Base-by-base conservation (phyloP, 192 early-diverging fungal species). In the Coemansia sp. region DNA sequence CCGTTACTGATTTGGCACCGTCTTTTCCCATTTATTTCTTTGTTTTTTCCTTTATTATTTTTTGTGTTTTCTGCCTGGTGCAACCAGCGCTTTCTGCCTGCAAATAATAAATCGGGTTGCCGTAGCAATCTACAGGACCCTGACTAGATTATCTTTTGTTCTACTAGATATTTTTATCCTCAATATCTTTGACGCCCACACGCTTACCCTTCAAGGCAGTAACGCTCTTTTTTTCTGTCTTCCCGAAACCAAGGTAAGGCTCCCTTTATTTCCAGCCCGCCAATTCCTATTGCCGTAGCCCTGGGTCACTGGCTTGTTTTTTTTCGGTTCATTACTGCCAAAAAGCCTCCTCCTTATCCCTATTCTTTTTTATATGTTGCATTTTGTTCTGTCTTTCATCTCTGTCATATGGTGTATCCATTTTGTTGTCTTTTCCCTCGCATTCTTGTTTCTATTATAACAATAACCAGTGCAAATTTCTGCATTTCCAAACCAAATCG, bases 181-280 rank as follows among this genome's bases (percentile, higher is more conserved):
- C 51, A 54, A 54, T 12, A 54, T 54, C 51, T 29, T 54, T 54
- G 42, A 45, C 42, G 42, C 42, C 14, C 42, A 5, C 28, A 54
- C 28, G 20, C 28, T 29, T 54, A 54, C 16, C 5, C 51, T 54
- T 29, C 51, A 54, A 54, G 12, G 51, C 51, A 54, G 51, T 54
- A 45, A 45, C 51, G 51, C 11, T 17, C 8, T 54, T 54, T 54
- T 29, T 54, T 22, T 54, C 28, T 25, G 51, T 54, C 51, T 7
- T 22, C 51, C 51, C 51, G 12, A 5, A 16, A 12, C 42, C 42
- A 45, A 45, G 42, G 42, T 45, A 45, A 45, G 42, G 14, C 14
- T 12, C 14, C 12, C 14, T 45, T 45, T 45, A 45, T 45, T 45
- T 3, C 17, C 42, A 45, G 42, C 42, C 42, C 42, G 17, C 42